Evolutionary conservation across 2,329 filamentous ascomycete species (phyloP), one percentile per base, ranked within the genome.

Genomic region (Clonostachys rhizophaga): DNA sequence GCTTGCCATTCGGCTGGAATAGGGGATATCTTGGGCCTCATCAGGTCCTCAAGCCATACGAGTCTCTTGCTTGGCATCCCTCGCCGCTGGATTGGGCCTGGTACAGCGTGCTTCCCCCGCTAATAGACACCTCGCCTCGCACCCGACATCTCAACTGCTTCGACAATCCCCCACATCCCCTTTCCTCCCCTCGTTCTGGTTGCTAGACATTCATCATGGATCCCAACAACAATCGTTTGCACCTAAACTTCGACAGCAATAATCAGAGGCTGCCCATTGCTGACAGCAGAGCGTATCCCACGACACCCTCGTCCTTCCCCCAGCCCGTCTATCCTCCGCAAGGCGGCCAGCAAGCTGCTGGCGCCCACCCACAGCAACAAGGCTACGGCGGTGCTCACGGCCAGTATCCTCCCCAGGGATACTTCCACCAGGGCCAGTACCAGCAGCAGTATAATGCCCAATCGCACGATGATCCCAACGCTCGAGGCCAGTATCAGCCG

Each of bases 271-370:
- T 48, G 49, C 72, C 75, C 51, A 68, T 80, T 47, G 59, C 67
- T 59, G 78, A 75, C 65, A 86, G 86, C 65, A 78, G 86, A 63
- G 75, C 83, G 55, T 91, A 89, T 75, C 88, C 87, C 56, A 91
- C 92, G 46, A 96, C 92, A 10, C 92, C 92, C 45, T 96, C 92
- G 54, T 96, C 91, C 49, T 97, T 97, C 63, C 92, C 92, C 12
- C 92, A 97, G 71, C 91, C 91, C 50, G 87, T 95, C 64, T 81
- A 79, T 55, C 71, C 75, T 49, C 54, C 51, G n/a, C 41, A 34
- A 9, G 46, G 49, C 16, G 48, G 47, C 13, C 52, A 62, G 43
- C 47, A 49, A 39, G 46, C 48, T 3, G 42, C 46, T 9, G 42
- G 46, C 7, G 49, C 58, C 40, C 58, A 56, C 48, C 55, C 56